Evolutionary conservation across 208 protist genomes (phyloP).

Genomic region (Leishmania turanica): DNA sequence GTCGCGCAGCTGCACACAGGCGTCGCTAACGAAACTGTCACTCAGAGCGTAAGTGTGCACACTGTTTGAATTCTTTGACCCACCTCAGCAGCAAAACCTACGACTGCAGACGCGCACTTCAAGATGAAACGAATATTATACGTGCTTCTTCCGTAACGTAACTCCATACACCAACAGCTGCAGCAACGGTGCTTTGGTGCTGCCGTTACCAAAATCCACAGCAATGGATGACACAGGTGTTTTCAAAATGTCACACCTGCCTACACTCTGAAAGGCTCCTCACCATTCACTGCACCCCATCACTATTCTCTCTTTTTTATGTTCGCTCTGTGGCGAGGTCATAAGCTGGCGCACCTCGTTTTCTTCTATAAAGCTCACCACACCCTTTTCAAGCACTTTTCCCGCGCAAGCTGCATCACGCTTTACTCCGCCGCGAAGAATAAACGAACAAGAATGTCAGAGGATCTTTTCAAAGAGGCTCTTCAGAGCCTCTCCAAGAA

Average conservation of each 20-base stretch:
- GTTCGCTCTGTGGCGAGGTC: neutral
- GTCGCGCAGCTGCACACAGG: neutral
- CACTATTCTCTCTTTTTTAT: too few relatives aligned
- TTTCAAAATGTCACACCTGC: neutral
- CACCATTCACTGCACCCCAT: neutral
- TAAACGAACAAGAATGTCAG: slow-evolving; percentile 7
- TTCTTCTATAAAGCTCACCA: neutral
- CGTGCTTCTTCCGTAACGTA: neutral
- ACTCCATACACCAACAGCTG: too few relatives aligned
- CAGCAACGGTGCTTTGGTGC: too few relatives aligned
- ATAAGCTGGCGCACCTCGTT: neutral
- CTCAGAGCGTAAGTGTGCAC: neutral
- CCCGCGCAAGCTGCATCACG: neutral
- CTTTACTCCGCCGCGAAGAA: neutral
- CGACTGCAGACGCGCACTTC: neutral
- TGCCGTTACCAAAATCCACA: neutral
- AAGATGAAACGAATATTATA: neutral
- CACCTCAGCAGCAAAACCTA: neutral
- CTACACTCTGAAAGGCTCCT: neutral
- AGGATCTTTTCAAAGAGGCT: slow-evolving; percentile 44
- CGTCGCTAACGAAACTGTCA: neutral
- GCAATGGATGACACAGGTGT: neutral
- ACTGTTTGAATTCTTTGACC: neutral
- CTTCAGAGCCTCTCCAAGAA: slow-evolving; percentile 43
- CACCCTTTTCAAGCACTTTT: neutral